Percentiles rank a stretch among this genome's conserved stretches.
These are phyloP conservation scores for Diplotaxis tenuifolia DNA, from an alignment of 345 rosid species.

Conservation along the genomic window DNA sequence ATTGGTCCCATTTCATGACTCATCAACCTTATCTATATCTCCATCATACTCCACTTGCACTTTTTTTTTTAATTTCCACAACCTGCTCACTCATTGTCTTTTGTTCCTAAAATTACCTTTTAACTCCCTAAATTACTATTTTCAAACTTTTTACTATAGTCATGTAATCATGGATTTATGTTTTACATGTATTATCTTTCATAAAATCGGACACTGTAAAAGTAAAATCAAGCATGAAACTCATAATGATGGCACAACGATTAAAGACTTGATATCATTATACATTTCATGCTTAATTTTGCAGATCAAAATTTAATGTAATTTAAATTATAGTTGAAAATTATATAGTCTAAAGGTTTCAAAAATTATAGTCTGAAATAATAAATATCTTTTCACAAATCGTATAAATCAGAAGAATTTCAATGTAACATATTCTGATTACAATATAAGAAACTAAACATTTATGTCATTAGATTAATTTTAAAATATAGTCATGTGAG, in stretches of 20 bases:
- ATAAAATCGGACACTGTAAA: not conserved
- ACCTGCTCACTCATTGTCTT: not conserved
- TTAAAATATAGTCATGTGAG: not conserved
- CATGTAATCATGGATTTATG: too few species aligned
- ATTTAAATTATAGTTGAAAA: not conserved
- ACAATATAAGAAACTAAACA: not conserved
- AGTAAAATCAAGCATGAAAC: not conserved
- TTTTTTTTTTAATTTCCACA: slow-evolving; percentile 25
- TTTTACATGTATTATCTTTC: not conserved
- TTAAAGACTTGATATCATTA: too few species aligned
- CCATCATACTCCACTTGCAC: slow-evolving; percentile 21
- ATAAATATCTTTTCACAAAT: not conserved
- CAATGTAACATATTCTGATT: not conserved
- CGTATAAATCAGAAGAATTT: not conserved
- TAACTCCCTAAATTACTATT: not conserved
- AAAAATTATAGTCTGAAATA: not conserved
- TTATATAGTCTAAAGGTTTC: not conserved
- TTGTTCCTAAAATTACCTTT: not conserved
- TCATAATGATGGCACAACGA: not conserved
- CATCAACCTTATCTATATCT: slow-evolving; percentile 56
- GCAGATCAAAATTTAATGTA: not conserved
- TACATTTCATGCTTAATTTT: too few species aligned
- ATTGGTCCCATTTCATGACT: slow-evolving; percentile 42
- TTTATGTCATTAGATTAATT: not conserved
- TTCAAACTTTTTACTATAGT: not conserved